A percentile compares a stretch with the other conserved stretches of the same genome.
Conservation (phyloP, 1,284 basidiomycete genomes). For the Phlebopus sp. region DNA sequence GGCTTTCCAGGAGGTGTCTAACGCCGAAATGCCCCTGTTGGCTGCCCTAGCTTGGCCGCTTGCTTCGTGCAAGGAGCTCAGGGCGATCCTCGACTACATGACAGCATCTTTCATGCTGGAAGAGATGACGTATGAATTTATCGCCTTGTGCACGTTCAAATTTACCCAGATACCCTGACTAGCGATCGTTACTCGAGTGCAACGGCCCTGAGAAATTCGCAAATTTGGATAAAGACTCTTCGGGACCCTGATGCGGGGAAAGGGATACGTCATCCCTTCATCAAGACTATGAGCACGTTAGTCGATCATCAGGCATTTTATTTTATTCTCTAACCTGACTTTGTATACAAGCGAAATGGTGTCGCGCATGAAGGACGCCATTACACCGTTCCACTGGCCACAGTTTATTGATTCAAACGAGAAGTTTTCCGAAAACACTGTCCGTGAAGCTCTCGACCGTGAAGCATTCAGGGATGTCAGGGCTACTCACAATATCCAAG, state of each 20-base stretch:
- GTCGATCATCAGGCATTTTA: slow-evolving; percentile 4
- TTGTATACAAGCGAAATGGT: slow-evolving; percentile 21
- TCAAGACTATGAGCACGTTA: slow-evolving; percentile 23
- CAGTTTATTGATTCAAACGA: slow-evolving; percentile 25
- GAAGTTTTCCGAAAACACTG: slow-evolving; percentile 18
- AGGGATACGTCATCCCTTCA: slow-evolving; percentile 18
- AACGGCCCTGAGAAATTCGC: slow-evolving; percentile 12
- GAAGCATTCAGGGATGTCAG: slow-evolving; percentile 19
- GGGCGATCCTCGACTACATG: slow-evolving; percentile 30
- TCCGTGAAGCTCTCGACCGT: slow-evolving; percentile 27
- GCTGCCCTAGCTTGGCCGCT: slow-evolving; percentile 26
- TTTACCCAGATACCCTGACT: neutral
- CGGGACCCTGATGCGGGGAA: slow-evolving; percentile 14
- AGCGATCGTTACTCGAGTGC: slow-evolving; percentile 26
- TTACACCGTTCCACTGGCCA: slow-evolving; percentile 29
- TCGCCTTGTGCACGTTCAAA: neutral
- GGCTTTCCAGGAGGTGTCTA: slow-evolving; percentile 25
- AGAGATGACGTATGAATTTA: slow-evolving; percentile 26
- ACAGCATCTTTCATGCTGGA: slow-evolving; percentile 33
- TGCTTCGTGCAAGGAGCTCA: slow-evolving; percentile 22
- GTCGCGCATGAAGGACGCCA: slow-evolving; percentile 20
- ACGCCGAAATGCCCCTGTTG: slow-evolving; percentile 30
- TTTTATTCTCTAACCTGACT: neutral
- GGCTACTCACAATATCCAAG: slow-evolving; percentile 18
- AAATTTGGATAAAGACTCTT: slow-evolving; percentile 26